Base-by-base conservation (phyloP, 2,329 filamentous ascomycete species). In the Colletotrichum agaves region DNA sequence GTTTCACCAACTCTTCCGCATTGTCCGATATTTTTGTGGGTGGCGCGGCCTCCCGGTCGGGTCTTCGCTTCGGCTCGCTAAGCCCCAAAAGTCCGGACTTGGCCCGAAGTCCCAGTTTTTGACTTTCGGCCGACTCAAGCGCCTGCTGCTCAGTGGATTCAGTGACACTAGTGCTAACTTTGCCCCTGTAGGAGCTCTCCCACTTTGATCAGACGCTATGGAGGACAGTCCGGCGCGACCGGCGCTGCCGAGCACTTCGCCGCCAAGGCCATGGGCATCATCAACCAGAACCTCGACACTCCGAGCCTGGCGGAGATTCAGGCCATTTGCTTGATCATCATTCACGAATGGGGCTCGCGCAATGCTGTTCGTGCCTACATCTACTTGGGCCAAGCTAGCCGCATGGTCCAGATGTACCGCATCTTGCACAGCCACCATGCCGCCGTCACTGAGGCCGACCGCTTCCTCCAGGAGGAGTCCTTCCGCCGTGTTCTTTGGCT, bases 371-470 rank as follows among this genome's bases (percentile, higher is more conserved):
- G 87, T 17, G 87, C 87, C 69, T 89, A 89, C 80, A 85, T 88
- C 75, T 88, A 88, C 74, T 81, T 89, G 23, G 87, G 87, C 70
- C 87, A 89, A 74, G 87, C 87, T 35, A 84, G 86, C n/a, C 85
- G 87, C 67, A 88, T 89, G 86, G 82, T 87, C 35, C 87, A 89
- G 78, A 89, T 89, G 87, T 88, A 85, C 72, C 83, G 86, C 70
- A 85, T 89, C 63, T 82, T 89, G 50, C 85, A 87, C 71, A 82
- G 81, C 44, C 86, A 87, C 71, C 83, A 86, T 71, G 77, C 80
- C 46, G 79, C 82, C 15, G 75, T 78, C 41, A 85, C 86, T 44
- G 82, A 77, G 37, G 72, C 83, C n/a, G 86, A 88, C 71, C 84
- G 86, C 72, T 89, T 89, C 74, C 82, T 88, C 12, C 85, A 87